Evolutionary conservation across 2,329 filamentous ascomycete genomes (phyloP), one percentile per base, ranked within the genome.

Genomic region (Pseudonectria foliicola): DNA sequence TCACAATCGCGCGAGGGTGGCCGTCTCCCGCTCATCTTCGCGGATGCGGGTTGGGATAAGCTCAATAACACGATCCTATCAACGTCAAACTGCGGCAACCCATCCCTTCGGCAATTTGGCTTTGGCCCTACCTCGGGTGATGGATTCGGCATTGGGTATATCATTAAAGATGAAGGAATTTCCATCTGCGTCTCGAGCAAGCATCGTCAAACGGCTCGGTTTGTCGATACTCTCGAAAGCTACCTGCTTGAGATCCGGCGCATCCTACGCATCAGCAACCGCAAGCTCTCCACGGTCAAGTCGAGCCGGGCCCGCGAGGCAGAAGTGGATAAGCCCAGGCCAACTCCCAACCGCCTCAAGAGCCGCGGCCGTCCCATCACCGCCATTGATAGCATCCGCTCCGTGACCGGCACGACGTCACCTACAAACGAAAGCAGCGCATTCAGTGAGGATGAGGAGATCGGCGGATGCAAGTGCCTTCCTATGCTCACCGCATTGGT

Each of bases 61-160:
- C 76, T 95, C 46, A 96, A 96, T 67, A 93, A 77, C 44, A 96
- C 90, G 7, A 86, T 96, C 45, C 69, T 98, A 26, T 94, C 86
- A 6, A 96, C 92, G 0, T 95, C 89, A n/a, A 98, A 98, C 68
- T 98, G 92, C 61, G 92, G 92, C 39, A 98, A 96, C 61, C 92
- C 92, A 0, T 87, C 83, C 0, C 77, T 98, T 13, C 80, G 92
- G 2, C 90, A 96, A 52, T 98, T 98, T 52, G 92, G 92, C 4
- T 98, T 98, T 56, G 92, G 92, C 0, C 92, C 92, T 2, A 94
- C 90, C 0, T 90, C 85, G 1, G 90, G 81, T 3, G 88, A 95
- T 46, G 92, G 92, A 0, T 96, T 96, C 55, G 92, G 92, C 21
- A 95, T 98, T 37, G 92, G 92, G 3, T 98, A 98, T 66, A 96